Conservation (phyloP, 495 filamentous ascomycete genomes). For the Baudoinia panamericana region DNA sequence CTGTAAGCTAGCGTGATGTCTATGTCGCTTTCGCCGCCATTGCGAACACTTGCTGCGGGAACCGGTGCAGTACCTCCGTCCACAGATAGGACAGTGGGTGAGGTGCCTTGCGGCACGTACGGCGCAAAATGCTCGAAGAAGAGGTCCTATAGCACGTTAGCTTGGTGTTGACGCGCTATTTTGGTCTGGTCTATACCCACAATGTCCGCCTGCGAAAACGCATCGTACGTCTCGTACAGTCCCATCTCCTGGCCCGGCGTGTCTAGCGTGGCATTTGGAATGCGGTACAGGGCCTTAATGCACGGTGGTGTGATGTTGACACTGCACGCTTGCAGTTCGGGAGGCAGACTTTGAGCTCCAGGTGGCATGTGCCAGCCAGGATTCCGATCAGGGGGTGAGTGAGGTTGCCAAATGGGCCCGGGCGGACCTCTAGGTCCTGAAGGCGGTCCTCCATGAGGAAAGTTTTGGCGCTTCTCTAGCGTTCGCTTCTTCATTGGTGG, state of each 20-base stretch:
- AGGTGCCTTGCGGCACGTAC: slow-evolving; percentile 13
- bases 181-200: too few species aligned
- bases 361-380: too few species aligned
- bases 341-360: slow-evolving; percentile 2
- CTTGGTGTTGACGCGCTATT: too few species aligned
- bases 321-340: slow-evolving; percentile 9
- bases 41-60: background rate
- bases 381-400: too few species aligned
- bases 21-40: slow-evolving; percentile 6
- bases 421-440: too few species aligned
- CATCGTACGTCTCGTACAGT: background rate
- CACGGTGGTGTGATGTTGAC: slow-evolving; percentile 14
- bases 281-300: slow-evolving; percentile 12
- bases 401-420: too few species aligned
- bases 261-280: slow-evolving; percentile 3
- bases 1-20: slow-evolving; percentile 11
- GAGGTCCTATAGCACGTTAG: slow-evolving; percentile 4
- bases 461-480: background rate
- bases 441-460: too few species aligned
- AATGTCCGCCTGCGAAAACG: background rate
- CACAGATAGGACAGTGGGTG: slow-evolving; percentile 5
- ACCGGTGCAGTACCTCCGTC: slow-evolving; percentile 9
- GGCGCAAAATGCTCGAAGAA: slow-evolving; percentile 9
- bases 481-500: slow-evolving; percentile 8
- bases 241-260: slow-evolving; percentile 2